phyloP scores from a whole-genome alignment of 257 asterid genomes.

The Pogostemon cablin region DNA sequence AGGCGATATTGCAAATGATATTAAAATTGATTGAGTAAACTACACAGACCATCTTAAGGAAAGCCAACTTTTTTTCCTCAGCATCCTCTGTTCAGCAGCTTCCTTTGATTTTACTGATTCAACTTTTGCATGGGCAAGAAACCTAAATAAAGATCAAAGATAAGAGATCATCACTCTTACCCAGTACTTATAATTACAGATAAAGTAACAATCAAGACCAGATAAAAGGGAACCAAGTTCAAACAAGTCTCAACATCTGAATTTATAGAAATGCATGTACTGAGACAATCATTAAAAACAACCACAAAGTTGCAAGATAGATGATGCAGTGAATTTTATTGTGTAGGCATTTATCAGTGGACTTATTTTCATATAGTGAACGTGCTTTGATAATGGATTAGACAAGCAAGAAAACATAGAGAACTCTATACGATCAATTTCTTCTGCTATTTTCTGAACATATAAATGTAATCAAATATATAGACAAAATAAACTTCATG shows the following conservation, averaged over 20 bases:
- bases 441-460: slow-evolving; percentile 16
- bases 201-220: slow-evolving; percentile 30
- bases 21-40: slow-evolving; percentile 16
- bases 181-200: slow-evolving; percentile 8
- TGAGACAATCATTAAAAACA: slow-evolving; percentile 19
- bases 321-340: slow-evolving; percentile 2
- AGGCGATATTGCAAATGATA: slow-evolving; percentile 15
- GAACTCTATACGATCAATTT: slow-evolving; percentile 19
- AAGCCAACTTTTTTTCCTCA: slow-evolving; percentile 82
- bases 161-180: slow-evolving; percentile 24
- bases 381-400: slow-evolving; percentile 8
- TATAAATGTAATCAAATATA: slow-evolving; percentile 7
- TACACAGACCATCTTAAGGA: slow-evolving; percentile 81
- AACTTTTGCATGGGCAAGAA: slow-evolving; percentile 96
- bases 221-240: slow-evolving; percentile 16
- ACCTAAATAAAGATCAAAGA: slow-evolving; percentile 58
- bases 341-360: slow-evolving; percentile 10
- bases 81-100: slow-evolving; percentile 85
- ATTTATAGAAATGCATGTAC: slow-evolving; percentile 25
- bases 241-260: slow-evolving; percentile 35
- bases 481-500: slow-evolving; percentile 24
- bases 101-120: slow-evolving; percentile 96
- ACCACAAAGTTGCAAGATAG: slow-evolving; percentile 3
- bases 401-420: slow-evolving; percentile 25
- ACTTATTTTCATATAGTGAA: slow-evolving; percentile 8